Base-by-base conservation (phyloP, 257 asterid species). In the Capsicum baccatum region DNA sequence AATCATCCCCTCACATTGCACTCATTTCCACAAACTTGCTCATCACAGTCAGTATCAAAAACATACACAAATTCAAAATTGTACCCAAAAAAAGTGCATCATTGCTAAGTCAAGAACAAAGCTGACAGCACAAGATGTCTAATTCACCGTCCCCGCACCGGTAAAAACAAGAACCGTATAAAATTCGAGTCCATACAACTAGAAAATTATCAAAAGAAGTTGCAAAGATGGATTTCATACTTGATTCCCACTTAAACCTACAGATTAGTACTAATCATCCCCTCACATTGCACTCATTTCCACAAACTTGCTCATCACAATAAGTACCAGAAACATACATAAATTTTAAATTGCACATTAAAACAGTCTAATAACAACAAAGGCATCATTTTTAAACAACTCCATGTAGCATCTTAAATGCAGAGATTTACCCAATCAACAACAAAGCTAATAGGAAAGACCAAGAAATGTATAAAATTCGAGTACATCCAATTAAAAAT, bases 401-500 rank as follows among this genome's bases (percentile, higher is more conserved):
- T 76, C 13, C 5, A 10, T 13, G 44, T 33, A 17, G 3, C 33
- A 7, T 78, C 48, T 52, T 50, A 52, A 52, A 7, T 21, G 5
- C 84, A 64, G 1, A 48, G 76, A 82, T 66, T 82, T 55, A 66
- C 59, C 17, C 79, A 55, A 82, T 64, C 55, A 52, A 64, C 54
- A 68, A 66, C 35, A 42, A 48, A 82, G 4, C 2, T 63, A 54
- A 16, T 52, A 42, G 44, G 19, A 14, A 78, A 71, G 33, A 55
- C 3, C 57, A 39, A 39, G 0, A 39, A 39, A 39, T 39, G 33
- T 39, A 39, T 39, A 39, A 2, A 39, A 39, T 39, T 39, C 62
- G 79, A 63, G 79, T 70, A 6, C 59, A 59, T 55, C 50, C 11
- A 58, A 66, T 52, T n/a, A 50, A 82, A 60, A 88, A 69, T 39